Conservation (phyloP, 2,329 filamentous ascomycete genomes). For the Pseudogymnoascus sp. region DNA sequence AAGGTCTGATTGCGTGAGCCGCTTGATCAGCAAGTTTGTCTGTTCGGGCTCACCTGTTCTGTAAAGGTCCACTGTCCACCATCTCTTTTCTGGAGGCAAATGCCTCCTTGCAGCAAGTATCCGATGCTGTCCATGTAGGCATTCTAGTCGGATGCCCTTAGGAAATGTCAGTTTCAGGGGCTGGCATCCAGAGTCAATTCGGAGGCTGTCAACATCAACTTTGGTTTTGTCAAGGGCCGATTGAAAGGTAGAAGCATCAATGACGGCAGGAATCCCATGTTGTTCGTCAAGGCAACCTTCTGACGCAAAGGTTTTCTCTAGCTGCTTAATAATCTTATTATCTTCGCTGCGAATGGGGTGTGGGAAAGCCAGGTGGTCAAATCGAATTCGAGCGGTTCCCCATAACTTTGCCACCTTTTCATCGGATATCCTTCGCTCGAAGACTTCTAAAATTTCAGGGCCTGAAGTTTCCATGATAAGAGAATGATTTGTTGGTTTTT, state of each 20-base stretch:
- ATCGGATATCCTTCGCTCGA: constrained; percentile 2
- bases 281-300: constrained; percentile 15
- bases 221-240: constrained; percentile 12
- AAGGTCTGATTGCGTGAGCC: background rate
- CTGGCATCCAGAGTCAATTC: background rate
- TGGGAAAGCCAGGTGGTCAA: constrained; percentile 17
- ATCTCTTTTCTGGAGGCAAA: constrained; percentile 6
- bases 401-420: constrained; percentile 11
- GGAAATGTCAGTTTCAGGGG: background rate
- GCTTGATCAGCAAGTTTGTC: background rate
- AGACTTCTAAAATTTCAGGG: background rate
- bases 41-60: background rate
- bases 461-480: background rate
- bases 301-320: constrained; percentile 14
- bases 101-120: constrained; percentile 12
- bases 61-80: background rate
- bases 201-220: constrained; percentile 11
- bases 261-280: constrained; percentile 14
- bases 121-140: constrained; percentile 13
- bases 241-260: constrained; percentile 14
- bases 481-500: background rate
- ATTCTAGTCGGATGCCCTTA: background rate
- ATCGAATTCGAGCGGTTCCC: constrained; percentile 13
- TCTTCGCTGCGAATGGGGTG: constrained; percentile 13
- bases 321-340: constrained; percentile 13